These are phyloP conservation scores for Boletellus emodensis DNA, from an alignment of 768 basidiomycete genomes.

Conservation along the genomic window DNA sequence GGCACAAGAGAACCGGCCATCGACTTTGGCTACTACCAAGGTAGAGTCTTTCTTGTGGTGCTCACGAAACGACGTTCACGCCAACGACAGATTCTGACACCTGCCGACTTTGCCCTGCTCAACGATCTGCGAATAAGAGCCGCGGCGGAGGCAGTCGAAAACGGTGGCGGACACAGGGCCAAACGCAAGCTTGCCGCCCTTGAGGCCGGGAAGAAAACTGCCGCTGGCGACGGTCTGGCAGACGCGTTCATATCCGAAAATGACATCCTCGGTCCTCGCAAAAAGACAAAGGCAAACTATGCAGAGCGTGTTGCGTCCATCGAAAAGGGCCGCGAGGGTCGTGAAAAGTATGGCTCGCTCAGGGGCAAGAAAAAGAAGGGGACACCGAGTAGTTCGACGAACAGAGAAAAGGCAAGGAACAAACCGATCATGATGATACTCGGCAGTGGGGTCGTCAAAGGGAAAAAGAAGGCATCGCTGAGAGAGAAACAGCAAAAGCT, in stretches of 20 bases:
- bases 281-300: constrained; percentile 91
- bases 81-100: constrained; percentile 78
- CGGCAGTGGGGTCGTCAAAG: constrained; percentile 66
- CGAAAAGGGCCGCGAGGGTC: constrained; percentile 88
- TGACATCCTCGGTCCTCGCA: constrained; percentile 90
- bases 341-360: constrained; percentile 86
- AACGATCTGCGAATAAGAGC: constrained; percentile 85
- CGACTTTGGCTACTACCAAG: constrained; percentile 78
- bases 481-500: constrained; percentile 78
- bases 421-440: constrained; percentile 96
- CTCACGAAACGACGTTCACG: not conserved
- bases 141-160: constrained; percentile 64
- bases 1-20: constrained; percentile 40
- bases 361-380: constrained; percentile 93
- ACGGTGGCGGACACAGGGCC: constrained; percentile 65
- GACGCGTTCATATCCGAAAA: constrained; percentile 73
- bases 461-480: constrained; percentile 81
- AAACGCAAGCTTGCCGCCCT: constrained; percentile 87
- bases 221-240: constrained; percentile 42
- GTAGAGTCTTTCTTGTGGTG: constrained; percentile 31
- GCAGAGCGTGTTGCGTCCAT: constrained; percentile 91
- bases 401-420: constrained; percentile 87
- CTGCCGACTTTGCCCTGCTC: constrained; percentile 90
- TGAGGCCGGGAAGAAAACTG: constrained; percentile 63
- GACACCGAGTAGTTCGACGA: constrained; percentile 79